These are phyloP conservation scores for Dioscorea zingiberensis DNA, from an alignment of 106 monocot species.

Conservation along the genomic window DNA sequence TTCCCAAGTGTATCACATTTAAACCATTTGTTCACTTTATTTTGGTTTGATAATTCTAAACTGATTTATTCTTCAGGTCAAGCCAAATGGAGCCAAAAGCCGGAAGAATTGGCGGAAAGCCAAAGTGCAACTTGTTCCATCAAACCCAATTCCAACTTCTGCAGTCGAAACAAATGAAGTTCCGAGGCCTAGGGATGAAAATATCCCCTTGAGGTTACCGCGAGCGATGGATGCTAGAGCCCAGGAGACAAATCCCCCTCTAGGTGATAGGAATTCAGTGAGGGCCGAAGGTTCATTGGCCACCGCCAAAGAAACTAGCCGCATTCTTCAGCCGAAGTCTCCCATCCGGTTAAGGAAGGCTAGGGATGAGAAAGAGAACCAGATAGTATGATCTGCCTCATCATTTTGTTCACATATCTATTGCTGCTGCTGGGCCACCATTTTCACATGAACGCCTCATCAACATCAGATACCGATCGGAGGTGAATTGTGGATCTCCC, in stretches of 20 bases:
- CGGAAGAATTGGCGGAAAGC: slow-evolving; percentile 84
- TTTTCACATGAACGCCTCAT: too few relatives aligned
- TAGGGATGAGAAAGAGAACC: slow-evolving; percentile 74
- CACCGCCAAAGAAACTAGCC: slow-evolving; percentile 26
- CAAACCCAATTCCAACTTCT: slow-evolving; percentile 2
- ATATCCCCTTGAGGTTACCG: slow-evolving; percentile 58
- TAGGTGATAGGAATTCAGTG: slow-evolving; percentile 48
- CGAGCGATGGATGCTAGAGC: slow-evolving; percentile 41
- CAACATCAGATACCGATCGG: too few relatives aligned
- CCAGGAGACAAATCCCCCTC: slow-evolving; percentile 27
- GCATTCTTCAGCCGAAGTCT: slow-evolving; percentile 17
- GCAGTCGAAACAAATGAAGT: slow-evolving; percentile 12
- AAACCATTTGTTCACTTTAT: background rate
- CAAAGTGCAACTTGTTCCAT: slow-evolving; percentile 54
- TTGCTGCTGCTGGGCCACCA: too few relatives aligned
- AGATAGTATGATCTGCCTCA: slow-evolving; percentile 7
- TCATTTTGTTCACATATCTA: too few relatives aligned
- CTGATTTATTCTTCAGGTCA: slow-evolving; percentile 21
- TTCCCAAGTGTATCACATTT: too few relatives aligned
- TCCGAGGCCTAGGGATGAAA: slow-evolving; percentile 15
- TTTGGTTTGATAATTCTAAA: background rate
- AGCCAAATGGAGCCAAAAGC: slow-evolving; percentile 28
- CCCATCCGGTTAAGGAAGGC: slow-evolving; percentile 15
- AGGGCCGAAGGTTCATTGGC: slow-evolving; percentile 24
- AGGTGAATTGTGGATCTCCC: too few relatives aligned